Base-by-base conservation (phyloP, 352 stramenopile species). In the Phytophthora foliorum region DNA sequence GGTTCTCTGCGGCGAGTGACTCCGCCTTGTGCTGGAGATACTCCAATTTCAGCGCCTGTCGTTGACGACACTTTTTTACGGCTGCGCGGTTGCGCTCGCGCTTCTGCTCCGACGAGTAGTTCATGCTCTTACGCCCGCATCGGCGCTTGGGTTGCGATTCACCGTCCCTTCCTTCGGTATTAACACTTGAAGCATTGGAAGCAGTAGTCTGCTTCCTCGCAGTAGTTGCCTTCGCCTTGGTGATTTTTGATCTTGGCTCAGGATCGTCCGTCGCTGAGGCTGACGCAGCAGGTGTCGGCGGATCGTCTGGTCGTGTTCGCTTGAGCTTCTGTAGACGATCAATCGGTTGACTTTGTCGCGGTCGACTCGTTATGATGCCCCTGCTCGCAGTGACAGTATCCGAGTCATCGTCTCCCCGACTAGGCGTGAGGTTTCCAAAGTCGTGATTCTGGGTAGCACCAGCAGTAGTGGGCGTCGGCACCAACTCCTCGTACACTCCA, bases 91-190 rank as follows among this genome's bases (percentile, higher is more conserved):
- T 94, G 42, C 87, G 84, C 68, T 94, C 87, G 25, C 87, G 87
- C 70, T 94, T 94, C 42, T 94, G 81, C 55, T 93, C 84, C 0
- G 83, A 92, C 29, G 84, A 92, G 52, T 93, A 94, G 74, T 94
- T 94, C 87, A 94, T 94, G 57, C 81, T 92, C 74, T 94, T 94
- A 45, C 87, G 82, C 34, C 87, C 87, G 46, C 87, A 94, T 2
- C 85, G 85, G 13, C 85, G 81, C 63, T 93, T 93, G n/a, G 74
- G 68, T 11, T 80, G 70, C 2, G 17, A 36, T 17, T 69, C 63
- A 1, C 10, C 31, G 19, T 66, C 70, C 6, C 72, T 69, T 22
- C 24, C 44, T 50, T 62, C 58, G 0, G 44, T 44, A 17, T 34
- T 14, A 13, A 11, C 13, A 13, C 49, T 19, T 17, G 34, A 27